Conservation (phyloP, 1,139 yeast species). For the Suhomyces yuchorum region DNA sequence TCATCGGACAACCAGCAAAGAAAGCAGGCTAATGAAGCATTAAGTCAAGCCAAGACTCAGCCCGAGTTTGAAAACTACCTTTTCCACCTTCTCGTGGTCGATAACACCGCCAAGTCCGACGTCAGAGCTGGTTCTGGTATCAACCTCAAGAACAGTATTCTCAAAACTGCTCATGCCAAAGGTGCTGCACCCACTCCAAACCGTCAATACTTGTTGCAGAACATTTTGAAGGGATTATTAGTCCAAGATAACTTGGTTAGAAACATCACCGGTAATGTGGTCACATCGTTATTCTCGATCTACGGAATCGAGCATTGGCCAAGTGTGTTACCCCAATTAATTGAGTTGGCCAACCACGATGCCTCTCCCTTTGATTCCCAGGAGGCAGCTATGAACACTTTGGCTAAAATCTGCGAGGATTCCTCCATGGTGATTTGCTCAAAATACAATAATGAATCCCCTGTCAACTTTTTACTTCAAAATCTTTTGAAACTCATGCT, state of each 20-base stretch:
- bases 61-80: conserved; percentile 82
- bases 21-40: conserved; percentile 63
- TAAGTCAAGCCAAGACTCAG: conserved; percentile 65
- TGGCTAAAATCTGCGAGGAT: conserved; percentile 49
- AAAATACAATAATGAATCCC: conserved; percentile 72
- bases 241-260: conserved; percentile 65
- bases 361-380: conserved; percentile 38
- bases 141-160: conserved; percentile 71
- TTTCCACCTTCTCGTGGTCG: conserved; percentile 64
- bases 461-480: conserved; percentile 68
- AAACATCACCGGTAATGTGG: conserved; percentile 87
- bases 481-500: conserved; percentile 56
- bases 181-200: conserved; percentile 26
- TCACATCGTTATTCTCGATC: conserved; percentile 76
- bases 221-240: conserved; percentile 68
- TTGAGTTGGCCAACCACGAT: conserved; percentile 52
- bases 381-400: conserved; percentile 76
- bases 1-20: conserved; percentile 59
- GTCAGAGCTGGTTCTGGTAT: conserved; percentile 90
- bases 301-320: conserved; percentile 79
- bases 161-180: conserved; percentile 29
- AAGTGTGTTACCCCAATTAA: conserved; percentile 63
- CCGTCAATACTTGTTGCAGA: conserved; percentile 58
- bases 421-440: conserved; percentile 60
- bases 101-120: conserved; percentile 48